phyloP scores from a whole-genome alignment of 305 asterid species.

The Plantago coronopus region DNA sequence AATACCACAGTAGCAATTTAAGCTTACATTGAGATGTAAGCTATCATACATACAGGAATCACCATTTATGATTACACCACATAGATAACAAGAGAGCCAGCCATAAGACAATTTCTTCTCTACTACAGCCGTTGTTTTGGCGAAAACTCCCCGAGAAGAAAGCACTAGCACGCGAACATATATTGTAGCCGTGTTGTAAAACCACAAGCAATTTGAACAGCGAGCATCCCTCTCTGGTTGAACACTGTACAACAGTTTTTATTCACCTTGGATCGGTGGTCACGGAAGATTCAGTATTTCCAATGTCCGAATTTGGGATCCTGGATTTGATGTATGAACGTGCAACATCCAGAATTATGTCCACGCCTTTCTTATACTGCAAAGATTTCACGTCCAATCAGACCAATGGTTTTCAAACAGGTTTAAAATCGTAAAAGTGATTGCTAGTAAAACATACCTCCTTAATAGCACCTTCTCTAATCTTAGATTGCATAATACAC shows the following conservation, averaged over 20 bases:
- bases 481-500: conserved; percentile 98
- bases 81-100: too few species aligned
- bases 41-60: too few species aligned
- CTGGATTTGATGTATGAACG: conserved; percentile 50
- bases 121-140: too few species aligned
- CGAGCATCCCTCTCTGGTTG: neutral
- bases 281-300: conserved; percentile 23
- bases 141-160: too few species aligned
- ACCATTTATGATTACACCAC: too few species aligned
- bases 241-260: conserved; percentile 18
- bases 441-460: conserved; percentile 41
- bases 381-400: neutral
- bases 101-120: too few species aligned
- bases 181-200: too few species aligned
- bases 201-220: too few species aligned
- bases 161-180: too few species aligned
- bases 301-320: conserved; percentile 31
- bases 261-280: conserved; percentile 16
- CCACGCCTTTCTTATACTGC: conserved; percentile 89
- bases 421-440: neutral
- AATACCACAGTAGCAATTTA: too few species aligned
- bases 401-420: neutral
- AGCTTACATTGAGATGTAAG: too few species aligned
- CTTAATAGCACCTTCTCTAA: conserved; percentile 71
- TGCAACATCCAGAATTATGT: conserved; percentile 63